Evolutionary conservation across 805 yeast species (phyloP), one percentile per base, ranked within the genome.

Genomic region (Danielozyma ontarioensis): DNA sequence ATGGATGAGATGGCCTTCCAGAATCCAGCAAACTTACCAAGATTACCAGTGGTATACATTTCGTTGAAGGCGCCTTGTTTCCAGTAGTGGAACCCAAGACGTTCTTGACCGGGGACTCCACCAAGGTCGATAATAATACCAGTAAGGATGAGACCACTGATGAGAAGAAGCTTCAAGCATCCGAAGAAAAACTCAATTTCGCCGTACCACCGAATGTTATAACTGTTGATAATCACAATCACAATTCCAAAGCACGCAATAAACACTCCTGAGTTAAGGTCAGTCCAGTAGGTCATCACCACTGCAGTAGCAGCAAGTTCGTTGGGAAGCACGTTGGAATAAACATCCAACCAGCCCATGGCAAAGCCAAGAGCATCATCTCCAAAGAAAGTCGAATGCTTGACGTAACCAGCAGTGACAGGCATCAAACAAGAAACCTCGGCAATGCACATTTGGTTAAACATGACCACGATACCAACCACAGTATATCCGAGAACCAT

Each of bases 221-320:
- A 51, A 7, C 55, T 45, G 40, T 68, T 70, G 13, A 57, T 50
- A 3, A 50, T 44, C 16, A 62, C 42, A 21, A 67, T 57, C 11
- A 62, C 43, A 2, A 64, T 47, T 5, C 61, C 59, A 35, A 70
- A 58, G n/a, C 67, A 53, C 3, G 72, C 52, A 17, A 70, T 66
- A 67, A 67, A 70, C 28, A 67, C 58, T 24, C 70, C 76, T 7
- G 70, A 65, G 27, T 59, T 67, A 14, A 68, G 45, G 26, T 55
- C 57, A 1, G 67, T 50, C 77, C 76, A 71, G 39, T 61, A 71
- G 13, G 62, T 57, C 43, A 70, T 55, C 5, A 70, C 60, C 23
- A 69, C 59, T n/a, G 72, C 68, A n/a, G 65, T 64, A 2, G 75
- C 74, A 15, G 70, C 51, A 25, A 72, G 50, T 39, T 71, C 74